These are phyloP conservation scores for Kwoniella europaea DNA, from an alignment of 768 basidiomycete species.

Conservation along the genomic window DNA sequence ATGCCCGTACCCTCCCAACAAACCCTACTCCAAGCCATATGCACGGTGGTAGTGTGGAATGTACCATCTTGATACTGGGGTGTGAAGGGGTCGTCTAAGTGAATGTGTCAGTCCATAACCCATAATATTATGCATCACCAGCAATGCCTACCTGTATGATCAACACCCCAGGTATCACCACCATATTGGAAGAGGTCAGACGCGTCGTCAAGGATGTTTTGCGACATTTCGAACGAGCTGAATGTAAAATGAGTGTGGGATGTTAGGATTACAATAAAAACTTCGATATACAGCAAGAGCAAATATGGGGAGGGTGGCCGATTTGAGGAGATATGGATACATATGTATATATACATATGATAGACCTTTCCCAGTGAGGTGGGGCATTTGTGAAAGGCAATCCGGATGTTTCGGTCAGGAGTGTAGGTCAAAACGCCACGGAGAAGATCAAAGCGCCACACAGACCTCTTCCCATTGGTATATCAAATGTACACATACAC, in stretches of 20 bases:
- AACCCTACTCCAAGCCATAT: slow-evolving; percentile 20
- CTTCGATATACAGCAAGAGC: neutral
- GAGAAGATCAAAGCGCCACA: neutral
- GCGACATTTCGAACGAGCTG: neutral
- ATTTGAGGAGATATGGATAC: no score
- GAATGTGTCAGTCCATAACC: neutral
- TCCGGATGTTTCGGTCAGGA: neutral
- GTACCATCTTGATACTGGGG: slow-evolving; percentile 21
- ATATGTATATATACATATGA: neutral
- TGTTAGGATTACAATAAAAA: neutral
- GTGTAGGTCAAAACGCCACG: neutral
- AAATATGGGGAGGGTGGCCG: neutral
- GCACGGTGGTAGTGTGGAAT: slow-evolving; percentile 22
- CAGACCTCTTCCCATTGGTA: neutral
- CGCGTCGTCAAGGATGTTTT: slow-evolving; percentile 18
- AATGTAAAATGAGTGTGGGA: neutral
- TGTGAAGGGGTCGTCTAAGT: slow-evolving; percentile 7
- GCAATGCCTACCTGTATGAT: slow-evolving; percentile 24
- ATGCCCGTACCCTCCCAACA: slow-evolving; percentile 29
- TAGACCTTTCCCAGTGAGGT: no score
- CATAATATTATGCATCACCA: no score
- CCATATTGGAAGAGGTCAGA: slow-evolving; percentile 13
- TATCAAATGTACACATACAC: neutral
- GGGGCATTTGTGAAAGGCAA: no score
- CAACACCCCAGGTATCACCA: slow-evolving; percentile 20